phyloP scores from a whole-genome alignment of 352 stramenopile species.

The Pythium dissimile region DNA sequence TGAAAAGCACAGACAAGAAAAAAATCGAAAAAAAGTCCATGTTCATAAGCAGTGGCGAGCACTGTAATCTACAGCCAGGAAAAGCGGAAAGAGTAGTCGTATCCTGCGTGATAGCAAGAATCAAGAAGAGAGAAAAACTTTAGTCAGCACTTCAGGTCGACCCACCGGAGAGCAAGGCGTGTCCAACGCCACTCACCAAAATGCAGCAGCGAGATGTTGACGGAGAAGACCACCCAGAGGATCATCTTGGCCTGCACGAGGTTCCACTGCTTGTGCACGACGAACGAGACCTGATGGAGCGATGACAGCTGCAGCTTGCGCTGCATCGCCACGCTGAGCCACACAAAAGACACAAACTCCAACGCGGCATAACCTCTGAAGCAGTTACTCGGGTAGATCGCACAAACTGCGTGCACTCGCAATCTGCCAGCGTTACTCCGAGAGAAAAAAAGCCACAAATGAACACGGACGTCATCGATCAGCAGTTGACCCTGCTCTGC shows the following conservation, averaged over 20 bases:
- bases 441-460: too few relatives aligned
- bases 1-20: neutral
- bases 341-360: neutral
- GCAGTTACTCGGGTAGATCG: too few relatives aligned
- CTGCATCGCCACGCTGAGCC: neutral
- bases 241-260: constrained; percentile 20
- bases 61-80: neutral
- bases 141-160: neutral
- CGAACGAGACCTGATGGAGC: constrained; percentile 26
- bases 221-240: constrained; percentile 4
- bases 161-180: neutral
- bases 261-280: constrained; percentile 24
- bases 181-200: neutral
- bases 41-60: neutral
- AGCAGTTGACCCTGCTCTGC: too few relatives aligned
- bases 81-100: constrained; percentile 1
- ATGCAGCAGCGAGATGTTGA: neutral
- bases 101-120: neutral
- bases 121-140: too few relatives aligned
- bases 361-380: neutral
- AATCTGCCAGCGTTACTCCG: too few relatives aligned
- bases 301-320: constrained; percentile 6
- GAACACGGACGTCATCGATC: too few relatives aligned
- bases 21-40: neutral
- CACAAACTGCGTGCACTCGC: too few relatives aligned